Conservation (phyloP, 208 protist species). For the Leishmania martiniquensis region DNA sequence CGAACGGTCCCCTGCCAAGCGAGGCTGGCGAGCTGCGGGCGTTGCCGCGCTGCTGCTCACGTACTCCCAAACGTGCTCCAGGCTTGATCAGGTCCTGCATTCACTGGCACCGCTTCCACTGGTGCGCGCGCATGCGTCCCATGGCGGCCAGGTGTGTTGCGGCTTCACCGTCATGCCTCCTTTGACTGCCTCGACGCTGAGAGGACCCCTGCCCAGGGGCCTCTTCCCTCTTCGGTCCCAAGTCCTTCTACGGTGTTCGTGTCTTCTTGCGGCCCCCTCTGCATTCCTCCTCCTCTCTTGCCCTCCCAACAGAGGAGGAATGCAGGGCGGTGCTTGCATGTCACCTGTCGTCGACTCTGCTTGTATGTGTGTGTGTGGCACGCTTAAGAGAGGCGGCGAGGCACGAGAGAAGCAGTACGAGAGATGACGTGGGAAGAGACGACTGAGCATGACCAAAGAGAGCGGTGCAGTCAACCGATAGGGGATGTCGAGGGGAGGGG, state of each 20-base stretch:
- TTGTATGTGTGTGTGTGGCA: not conserved
- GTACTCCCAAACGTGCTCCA: not conserved
- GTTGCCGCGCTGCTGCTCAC: not conserved
- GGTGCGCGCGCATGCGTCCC: not conserved
- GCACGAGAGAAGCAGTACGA: not conserved
- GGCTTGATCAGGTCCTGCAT: not conserved
- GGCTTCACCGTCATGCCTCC: not conserved
- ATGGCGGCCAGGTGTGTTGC: not conserved
- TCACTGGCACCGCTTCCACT: not conserved
- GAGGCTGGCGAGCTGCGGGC: not conserved
- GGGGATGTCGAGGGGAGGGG: not conserved
- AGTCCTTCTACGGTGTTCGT: not conserved
- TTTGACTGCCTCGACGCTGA: not conserved
- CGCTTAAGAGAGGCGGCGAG: not conserved
- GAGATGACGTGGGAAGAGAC: not conserved
- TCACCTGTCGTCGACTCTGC: too few species aligned
- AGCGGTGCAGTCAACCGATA: not conserved
- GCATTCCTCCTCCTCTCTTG: too few species aligned
- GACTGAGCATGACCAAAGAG: not conserved
- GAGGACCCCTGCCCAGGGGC: too few species aligned
- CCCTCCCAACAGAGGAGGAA: not conserved
- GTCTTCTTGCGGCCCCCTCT: too few species aligned
- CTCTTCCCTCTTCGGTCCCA: too few species aligned
- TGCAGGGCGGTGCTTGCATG: not conserved
- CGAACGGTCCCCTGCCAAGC: not conserved